A percentile compares a stretch with the other conserved stretches of the same genome.
Conservation (phyloP, 768 basidiomycete species). For the Serpula lacrymans region DNA sequence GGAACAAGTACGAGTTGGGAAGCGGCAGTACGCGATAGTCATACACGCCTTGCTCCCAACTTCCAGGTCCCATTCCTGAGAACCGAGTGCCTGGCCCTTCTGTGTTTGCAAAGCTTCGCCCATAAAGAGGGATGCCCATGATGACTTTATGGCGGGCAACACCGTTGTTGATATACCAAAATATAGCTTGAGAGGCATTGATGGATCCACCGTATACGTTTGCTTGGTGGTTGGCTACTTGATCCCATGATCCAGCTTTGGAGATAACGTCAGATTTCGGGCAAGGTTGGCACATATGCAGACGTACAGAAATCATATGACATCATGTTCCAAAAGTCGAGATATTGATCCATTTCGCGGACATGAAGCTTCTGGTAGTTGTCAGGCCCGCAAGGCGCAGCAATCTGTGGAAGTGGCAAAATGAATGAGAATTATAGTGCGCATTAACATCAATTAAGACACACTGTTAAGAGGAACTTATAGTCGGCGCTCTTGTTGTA, state of each 20-base stretch:
- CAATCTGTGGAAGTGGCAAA: constrained; percentile 51
- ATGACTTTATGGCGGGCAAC: constrained; percentile 79
- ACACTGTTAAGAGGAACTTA: constrained; percentile 71
- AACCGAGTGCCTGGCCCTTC: constrained; percentile 78
- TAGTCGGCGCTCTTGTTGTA: constrained; percentile 55
- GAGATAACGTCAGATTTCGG: constrained; percentile 1
- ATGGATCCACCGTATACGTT: constrained; percentile 70
- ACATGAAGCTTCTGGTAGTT: constrained; percentile 80
- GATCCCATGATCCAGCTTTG: constrained; percentile 76
- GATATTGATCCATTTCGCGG: constrained; percentile 78
- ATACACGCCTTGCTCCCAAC: constrained; percentile 89
- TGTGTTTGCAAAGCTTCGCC: constrained; percentile 85
- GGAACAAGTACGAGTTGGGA: constrained; percentile 60
- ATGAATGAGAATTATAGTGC: constrained; percentile 1
- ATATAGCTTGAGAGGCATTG: constrained; percentile 59
- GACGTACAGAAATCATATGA: constrained; percentile 76
- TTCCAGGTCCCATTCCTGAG: constrained; percentile 80
- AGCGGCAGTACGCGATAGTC: constrained; percentile 91
- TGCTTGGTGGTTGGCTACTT: constrained; percentile 77
- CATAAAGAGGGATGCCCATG: constrained; percentile 91
- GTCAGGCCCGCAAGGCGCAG: constrained; percentile 88
- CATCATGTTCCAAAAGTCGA: constrained; percentile 99
- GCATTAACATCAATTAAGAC: constrained; percentile 19
- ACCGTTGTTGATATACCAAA: constrained; percentile 69
- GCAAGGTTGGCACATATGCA: background rate